These are phyloP conservation scores for Penstemon davidsonii DNA, from an alignment of 257 asterid species.

Conservation along the genomic window DNA sequence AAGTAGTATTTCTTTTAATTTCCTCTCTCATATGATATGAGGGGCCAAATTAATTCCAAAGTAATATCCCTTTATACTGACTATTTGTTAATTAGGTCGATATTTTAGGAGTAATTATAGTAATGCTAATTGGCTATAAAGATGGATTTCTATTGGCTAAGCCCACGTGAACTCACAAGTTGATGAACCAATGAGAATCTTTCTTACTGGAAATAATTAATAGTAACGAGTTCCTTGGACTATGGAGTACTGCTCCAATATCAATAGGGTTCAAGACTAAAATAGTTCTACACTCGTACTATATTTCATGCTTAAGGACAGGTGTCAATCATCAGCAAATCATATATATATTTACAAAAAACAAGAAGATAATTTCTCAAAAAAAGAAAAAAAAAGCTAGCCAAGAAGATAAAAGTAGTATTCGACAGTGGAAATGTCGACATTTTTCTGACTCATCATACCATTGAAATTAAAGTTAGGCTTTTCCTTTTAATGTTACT, in stretches of 20 bases:
- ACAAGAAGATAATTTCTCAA: background rate
- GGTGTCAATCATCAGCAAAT: constrained; percentile 30
- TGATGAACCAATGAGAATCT: constrained; percentile 41
- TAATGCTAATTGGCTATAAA: constrained; percentile 24
- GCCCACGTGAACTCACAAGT: constrained; percentile 46
- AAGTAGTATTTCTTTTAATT: background rate
- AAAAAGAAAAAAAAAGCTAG: no score
- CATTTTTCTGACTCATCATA: background rate
- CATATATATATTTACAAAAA: background rate
- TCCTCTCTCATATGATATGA: background rate
- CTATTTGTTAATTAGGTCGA: background rate
- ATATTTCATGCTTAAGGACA: constrained; percentile 26
- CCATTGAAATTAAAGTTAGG: background rate
- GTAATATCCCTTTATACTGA: background rate
- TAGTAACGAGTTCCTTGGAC: constrained; percentile 32
- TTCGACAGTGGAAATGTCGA: constrained; percentile 3
- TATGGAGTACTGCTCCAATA: constrained; percentile 27
- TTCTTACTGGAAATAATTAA: constrained; percentile 15
- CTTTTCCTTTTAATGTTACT: no score
- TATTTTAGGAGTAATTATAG: constrained; percentile 22
- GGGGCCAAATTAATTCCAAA: background rate
- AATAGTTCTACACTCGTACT: background rate
- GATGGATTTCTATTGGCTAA: constrained; percentile 37
- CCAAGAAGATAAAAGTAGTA: background rate
- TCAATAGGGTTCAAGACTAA: background rate